Base-by-base conservation (phyloP, 805 yeast species). In the Martiniozyma abietophila region DNA sequence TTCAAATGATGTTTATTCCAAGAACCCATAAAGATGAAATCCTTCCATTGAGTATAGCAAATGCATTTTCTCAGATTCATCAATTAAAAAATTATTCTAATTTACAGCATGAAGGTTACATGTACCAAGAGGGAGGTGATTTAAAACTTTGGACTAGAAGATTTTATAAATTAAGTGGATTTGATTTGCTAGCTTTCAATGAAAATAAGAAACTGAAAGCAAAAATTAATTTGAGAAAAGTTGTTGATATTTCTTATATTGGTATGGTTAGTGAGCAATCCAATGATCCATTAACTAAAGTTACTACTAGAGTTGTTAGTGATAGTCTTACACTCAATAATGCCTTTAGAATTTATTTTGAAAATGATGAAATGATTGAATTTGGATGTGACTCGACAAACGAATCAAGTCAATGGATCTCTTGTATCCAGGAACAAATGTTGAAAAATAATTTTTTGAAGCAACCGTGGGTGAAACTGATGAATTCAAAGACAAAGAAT, bases 91-190 rank as follows among this genome's bases (percentile, higher is more conserved):
- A 60, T 21, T 29, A 38, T 4, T 10, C 34, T 43, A 31, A 44
- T 5, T 46, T 62, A 14, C 36, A 32, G 2, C 60, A 61, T 48
- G 79, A 80, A 50, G 96, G 96, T 0, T 77, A 63, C 48, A 60
- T 89, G 59, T 74, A 75, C 47, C 97, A 88, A 58, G 84, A 80
- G 49, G 97, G 97, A 14, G 96, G 96, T 8, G 97, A 88, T 59
- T 71, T 92, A 45, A 71, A 67, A 11, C 61, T 66, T 19, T 74
- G 88, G 76, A 73, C 81, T 45, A 71, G 80, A 44, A 67, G 96
- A 38, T 83, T 58, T 58, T 85, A 79, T 61, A 76, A 71, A 43
- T 62, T 88, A n/a, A 62, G 69, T 29, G 94, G 89, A 1, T 69
- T 76, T 7, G 72, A 76, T 23, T 61, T 88, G 45, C 65, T 76